Conservation (phyloP, 2,329 filamentous ascomycete species). For the Alternaria sp. region DNA sequence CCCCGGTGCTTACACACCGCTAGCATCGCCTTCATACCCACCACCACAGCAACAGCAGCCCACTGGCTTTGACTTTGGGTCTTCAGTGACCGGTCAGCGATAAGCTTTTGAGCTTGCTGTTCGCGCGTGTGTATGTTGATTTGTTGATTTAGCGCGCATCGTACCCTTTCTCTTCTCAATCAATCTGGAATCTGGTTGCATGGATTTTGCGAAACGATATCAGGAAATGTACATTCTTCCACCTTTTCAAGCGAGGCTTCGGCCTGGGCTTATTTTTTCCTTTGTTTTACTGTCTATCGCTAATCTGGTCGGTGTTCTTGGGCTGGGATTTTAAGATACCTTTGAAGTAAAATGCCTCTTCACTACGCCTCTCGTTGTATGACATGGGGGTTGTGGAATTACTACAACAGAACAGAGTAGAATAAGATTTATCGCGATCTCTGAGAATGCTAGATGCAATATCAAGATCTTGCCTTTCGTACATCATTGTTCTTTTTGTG, state of each 20-base stretch:
- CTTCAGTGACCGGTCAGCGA: constrained; percentile 36
- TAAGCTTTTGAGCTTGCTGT: constrained; percentile 14
- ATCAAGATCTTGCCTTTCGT: background rate
- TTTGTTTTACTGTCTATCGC: constrained; percentile 1
- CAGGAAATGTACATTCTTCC: constrained; percentile 8
- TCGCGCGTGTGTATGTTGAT: background rate
- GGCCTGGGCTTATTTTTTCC: background rate
- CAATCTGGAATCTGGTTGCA: constrained; percentile 9
- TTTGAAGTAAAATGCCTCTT: constrained; percentile 6
- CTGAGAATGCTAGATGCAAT: constrained; percentile 6
- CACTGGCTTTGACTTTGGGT: constrained; percentile 52
- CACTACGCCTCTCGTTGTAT: constrained; percentile 6
- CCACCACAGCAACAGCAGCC: constrained; percentile 36
- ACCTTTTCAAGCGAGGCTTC: background rate
- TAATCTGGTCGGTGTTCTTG: constrained; percentile 1
- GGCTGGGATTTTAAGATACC: constrained; percentile 6
- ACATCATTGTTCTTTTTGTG: background rate
- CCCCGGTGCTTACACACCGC: constrained; percentile 77
- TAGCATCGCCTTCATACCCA: constrained; percentile 55
- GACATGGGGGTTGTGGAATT: background rate
- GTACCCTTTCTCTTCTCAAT: constrained; percentile 3
- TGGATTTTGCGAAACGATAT: constrained; percentile 7
- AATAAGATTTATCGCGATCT: background rate
- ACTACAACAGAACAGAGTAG: constrained; percentile 1
- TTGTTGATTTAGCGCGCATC: constrained; percentile 6